Evolutionary conservation across 805 yeast species (phyloP).

Genomic region (Henningerozyma blattae): DNA sequence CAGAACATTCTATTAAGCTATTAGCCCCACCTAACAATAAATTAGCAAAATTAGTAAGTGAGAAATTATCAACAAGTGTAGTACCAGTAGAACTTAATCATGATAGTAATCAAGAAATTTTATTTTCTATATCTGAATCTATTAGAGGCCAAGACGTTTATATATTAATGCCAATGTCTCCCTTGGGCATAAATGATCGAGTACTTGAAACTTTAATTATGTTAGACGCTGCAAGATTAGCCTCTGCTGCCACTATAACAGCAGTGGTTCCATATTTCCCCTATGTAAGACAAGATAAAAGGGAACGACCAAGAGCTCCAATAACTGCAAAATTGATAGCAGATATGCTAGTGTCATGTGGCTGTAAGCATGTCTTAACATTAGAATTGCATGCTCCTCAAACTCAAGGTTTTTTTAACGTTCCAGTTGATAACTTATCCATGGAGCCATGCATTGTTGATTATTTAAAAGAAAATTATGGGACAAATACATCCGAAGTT

Average conservation of each 20-base stretch:
- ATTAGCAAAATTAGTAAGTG: slow-evolving; percentile 57
- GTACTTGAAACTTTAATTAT: slow-evolving; percentile 63
- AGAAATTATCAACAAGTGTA: slow-evolving; percentile 45
- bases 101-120: slow-evolving; percentile 62
- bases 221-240: slow-evolving; percentile 74
- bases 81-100: slow-evolving; percentile 44
- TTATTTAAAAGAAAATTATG: slow-evolving; percentile 47
- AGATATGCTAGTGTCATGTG: slow-evolving; percentile 70
- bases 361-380: slow-evolving; percentile 77
- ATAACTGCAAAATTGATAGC: slow-evolving; percentile 80
- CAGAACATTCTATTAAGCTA: slow-evolving; percentile 58
- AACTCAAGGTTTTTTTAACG: slow-evolving; percentile 74
- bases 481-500: slow-evolving; percentile 42
- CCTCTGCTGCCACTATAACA: slow-evolving; percentile 72
- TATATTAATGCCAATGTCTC: slow-evolving; percentile 65
- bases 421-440: slow-evolving; percentile 73
- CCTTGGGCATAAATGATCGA: slow-evolving; percentile 66
- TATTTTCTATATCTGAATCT: slow-evolving; percentile 68
- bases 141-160: slow-evolving; percentile 81
- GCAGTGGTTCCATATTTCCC: slow-evolving; percentile 81
- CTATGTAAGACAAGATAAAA: slow-evolving; percentile 78
- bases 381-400: slow-evolving; percentile 87
- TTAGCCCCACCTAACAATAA: slow-evolving; percentile 59
- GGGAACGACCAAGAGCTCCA: slow-evolving; percentile 80
- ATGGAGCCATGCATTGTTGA: slow-evolving; percentile 76